Evolutionary conservation across 2,329 filamentous ascomycete genomes (phyloP).

Genomic region (Hypoxylon sp.): DNA sequence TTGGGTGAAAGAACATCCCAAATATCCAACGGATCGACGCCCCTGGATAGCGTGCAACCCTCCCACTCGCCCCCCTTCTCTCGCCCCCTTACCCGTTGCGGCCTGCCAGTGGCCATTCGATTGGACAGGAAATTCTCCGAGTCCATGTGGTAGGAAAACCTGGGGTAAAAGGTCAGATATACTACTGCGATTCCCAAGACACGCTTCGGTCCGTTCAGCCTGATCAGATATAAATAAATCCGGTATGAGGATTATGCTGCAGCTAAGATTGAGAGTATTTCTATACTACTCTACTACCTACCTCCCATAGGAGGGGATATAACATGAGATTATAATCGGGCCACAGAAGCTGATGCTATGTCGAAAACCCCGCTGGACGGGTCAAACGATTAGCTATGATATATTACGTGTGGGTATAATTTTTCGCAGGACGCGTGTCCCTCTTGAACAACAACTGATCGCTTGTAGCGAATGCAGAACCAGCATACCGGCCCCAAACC

Average conservation of each 20-base stretch:
- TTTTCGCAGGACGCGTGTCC: slow-evolving; percentile 36
- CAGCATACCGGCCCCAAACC: slow-evolving; percentile 25
- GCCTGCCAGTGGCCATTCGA: slow-evolving; percentile 18
- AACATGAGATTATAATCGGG: slow-evolving; percentile 11
- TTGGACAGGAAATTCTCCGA: slow-evolving; percentile 33
- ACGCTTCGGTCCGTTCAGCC: slow-evolving; percentile 29
- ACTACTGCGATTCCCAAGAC: not conserved
- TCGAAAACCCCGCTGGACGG: slow-evolving; percentile 1
- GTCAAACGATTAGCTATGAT: slow-evolving; percentile 18
- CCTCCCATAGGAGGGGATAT: not conserved
- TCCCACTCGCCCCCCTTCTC: not conserved
- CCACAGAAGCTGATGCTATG: slow-evolving; percentile 8
- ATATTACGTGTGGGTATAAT: slow-evolving; percentile 40
- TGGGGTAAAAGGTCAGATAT: slow-evolving; percentile 23
- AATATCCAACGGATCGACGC: slow-evolving; percentile 27
- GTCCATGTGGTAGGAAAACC: slow-evolving; percentile 28
- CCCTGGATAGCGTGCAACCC: slow-evolving; percentile 23
- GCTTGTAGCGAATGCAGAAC: slow-evolving; percentile 26
- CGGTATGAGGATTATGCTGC: not conserved
- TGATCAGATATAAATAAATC: slow-evolving; percentile 23
- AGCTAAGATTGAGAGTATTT: not conserved
- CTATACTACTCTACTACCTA: too few relatives aligned
- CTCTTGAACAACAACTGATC: slow-evolving; percentile 20
- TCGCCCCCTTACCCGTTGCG: slow-evolving; percentile 25
- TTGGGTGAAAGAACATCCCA: slow-evolving; percentile 27